Conservation (phyloP, 1,284 basidiomycete species). For the Rhodotorula glutinis region DNA sequence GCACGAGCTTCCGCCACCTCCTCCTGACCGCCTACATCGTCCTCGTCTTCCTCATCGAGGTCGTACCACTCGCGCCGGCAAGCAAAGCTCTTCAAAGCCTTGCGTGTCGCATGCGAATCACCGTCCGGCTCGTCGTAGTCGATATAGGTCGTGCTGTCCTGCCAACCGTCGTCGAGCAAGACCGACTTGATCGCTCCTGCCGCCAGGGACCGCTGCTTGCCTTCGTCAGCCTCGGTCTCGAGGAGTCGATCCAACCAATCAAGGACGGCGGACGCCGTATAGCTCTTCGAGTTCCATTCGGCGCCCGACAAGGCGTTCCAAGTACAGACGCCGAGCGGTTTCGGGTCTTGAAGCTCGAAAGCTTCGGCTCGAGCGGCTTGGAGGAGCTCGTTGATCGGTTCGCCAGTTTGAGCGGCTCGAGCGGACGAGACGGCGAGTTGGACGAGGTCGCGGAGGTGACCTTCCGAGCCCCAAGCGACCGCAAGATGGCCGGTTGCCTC, state of each 20-base stretch:
- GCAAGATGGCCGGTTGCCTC: conserved; percentile 19
- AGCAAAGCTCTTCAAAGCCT: conserved; percentile 19
- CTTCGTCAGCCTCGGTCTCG: not conserved
- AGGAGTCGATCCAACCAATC: conserved; percentile 16
- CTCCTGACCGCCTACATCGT: not conserved
- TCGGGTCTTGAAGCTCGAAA: not conserved
- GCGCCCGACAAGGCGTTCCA: conserved; percentile 40
- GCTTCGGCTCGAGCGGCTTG: not conserved
- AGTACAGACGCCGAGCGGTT: conserved; percentile 30
- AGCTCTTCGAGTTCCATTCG: conserved; percentile 2
- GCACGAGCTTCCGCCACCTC: not conserved
- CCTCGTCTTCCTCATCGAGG: not conserved
- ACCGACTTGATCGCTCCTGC: conserved; percentile 24
- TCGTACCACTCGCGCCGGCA: conserved; percentile 21
- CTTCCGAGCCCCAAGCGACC: conserved; percentile 21
- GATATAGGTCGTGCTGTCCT: conserved; percentile 25
- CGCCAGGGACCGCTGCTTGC: not conserved
- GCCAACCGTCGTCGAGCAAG: conserved; percentile 44
- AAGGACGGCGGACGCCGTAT: conserved; percentile 31
- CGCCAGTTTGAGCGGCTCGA: not conserved
- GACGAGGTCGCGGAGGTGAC: conserved; percentile 21
- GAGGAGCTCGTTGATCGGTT: not conserved
- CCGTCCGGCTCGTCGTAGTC: not conserved
- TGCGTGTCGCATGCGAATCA: not conserved
- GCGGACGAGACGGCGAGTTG: conserved; percentile 11